Percentiles rank a stretch among this genome's conserved stretches.
Evolutionary conservation across 331 rosid species (phyloP).

Genomic region (Quercus phellos): DNA sequence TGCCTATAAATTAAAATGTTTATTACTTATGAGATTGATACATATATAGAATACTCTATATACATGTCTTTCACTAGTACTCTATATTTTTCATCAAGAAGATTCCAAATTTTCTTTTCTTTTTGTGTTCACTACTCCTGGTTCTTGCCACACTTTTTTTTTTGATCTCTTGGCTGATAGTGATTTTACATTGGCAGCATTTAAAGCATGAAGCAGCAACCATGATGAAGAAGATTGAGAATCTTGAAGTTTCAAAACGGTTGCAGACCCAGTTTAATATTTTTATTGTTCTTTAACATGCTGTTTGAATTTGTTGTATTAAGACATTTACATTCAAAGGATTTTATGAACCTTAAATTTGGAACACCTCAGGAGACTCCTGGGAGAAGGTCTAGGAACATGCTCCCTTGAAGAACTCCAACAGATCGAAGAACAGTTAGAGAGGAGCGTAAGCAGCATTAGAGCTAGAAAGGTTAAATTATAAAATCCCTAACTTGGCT

Average conservation of each 20-base stretch:
- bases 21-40: neutral
- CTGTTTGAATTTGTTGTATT: neutral
- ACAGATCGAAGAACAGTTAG: conserved; percentile 63
- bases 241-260: conserved; percentile 76
- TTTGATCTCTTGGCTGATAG: conserved; percentile 5
- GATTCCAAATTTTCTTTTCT: neutral
- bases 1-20: neutral
- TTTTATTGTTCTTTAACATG: neutral
- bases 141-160: neutral
- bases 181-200: conserved; percentile 38
- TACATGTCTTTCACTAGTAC: too few relatives aligned
- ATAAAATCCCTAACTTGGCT: neutral
- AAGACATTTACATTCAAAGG: neutral
- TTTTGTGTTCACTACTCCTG: too few relatives aligned
- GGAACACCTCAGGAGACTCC: conserved; percentile 45
- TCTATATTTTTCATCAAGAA: neutral
- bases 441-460: conserved; percentile 53
- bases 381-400: conserved; percentile 66
- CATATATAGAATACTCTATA: neutral
- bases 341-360: conserved; percentile 9
- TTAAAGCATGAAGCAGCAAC: conserved; percentile 59
- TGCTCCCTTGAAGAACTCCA: conserved; percentile 68
- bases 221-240: conserved; percentile 69
- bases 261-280: conserved; percentile 22
- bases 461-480: conserved; percentile 70